phyloP scores from a whole-genome alignment of 2,329 filamentous ascomycete species.

The Nectriaceae sp. region DNA sequence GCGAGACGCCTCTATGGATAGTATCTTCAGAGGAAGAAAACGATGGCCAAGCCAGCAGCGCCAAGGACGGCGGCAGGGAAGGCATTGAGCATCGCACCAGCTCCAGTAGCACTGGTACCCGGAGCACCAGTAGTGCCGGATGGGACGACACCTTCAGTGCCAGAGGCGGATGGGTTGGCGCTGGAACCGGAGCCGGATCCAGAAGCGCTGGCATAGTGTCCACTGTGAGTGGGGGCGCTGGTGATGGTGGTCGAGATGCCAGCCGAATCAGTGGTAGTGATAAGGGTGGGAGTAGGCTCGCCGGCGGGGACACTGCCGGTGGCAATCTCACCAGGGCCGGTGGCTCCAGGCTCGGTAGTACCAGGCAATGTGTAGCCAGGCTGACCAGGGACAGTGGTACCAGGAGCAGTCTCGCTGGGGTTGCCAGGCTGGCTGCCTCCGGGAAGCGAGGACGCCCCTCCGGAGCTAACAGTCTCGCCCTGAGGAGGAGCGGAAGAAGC shows the following conservation, averaged over 20 bases:
- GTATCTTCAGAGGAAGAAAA: conserved; percentile 27
- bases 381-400: conserved; percentile 9
- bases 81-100: conserved; percentile 23
- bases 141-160: conserved; percentile 16
- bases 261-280: conserved; percentile 20
- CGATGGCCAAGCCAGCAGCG: conserved; percentile 27
- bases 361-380: conserved; percentile 15
- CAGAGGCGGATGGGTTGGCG: conserved; percentile 11
- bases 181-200: conserved; percentile 13
- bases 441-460: not conserved
- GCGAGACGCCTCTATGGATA: not conserved
- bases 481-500: conserved; percentile 12
- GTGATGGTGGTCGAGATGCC: conserved; percentile 21
- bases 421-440: conserved; percentile 2
- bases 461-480: conserved; percentile 5
- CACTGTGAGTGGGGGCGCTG: conserved; percentile 10
- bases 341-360: conserved; percentile 4
- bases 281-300: conserved; percentile 13
- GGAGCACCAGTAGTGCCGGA: conserved; percentile 27
- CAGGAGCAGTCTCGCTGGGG: conserved; percentile 13
- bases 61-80: conserved; percentile 26
- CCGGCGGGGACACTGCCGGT: conserved; percentile 12
- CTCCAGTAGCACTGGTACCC: conserved; percentile 34
- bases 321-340: conserved; percentile 12
- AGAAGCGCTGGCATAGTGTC: conserved; percentile 18